These are phyloP conservation scores for Suillus tomentosus DNA, from an alignment of 768 basidiomycete genomes.

Conservation along the genomic window DNA sequence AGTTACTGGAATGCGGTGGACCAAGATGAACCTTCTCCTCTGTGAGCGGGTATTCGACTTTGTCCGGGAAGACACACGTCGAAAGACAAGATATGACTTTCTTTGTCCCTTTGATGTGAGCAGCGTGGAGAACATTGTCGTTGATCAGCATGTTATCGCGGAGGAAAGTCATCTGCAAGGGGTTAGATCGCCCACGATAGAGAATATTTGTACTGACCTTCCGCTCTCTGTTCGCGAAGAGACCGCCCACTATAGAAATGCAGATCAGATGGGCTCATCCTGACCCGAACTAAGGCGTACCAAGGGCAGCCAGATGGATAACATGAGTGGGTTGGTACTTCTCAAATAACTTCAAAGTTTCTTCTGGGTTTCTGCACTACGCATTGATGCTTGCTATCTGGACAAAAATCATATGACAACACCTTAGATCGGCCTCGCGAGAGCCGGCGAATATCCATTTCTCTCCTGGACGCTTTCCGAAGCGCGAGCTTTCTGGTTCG, in stretches of 20 bases:
- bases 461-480: conserved; percentile 75
- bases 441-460: conserved; percentile 84
- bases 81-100: conserved; percentile 96
- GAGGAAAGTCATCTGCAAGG: conserved; percentile 77
- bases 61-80: conserved; percentile 97
- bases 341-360: conserved; percentile 75
- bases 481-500: conserved; percentile 77
- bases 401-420: conserved; percentile 7
- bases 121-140: conserved; percentile 83
- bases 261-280: conserved; percentile 9
- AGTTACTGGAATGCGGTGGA: conserved; percentile 92
- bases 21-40: conserved; percentile 92
- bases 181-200: background rate
- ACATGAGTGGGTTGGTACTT: conserved; percentile 95
- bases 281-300: conserved; percentile 42
- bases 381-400: background rate
- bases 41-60: conserved; percentile 89
- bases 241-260: conserved; percentile 71
- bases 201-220: conserved; percentile 52
- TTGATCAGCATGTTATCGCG: conserved; percentile 96
- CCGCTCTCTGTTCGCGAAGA: conserved; percentile 95
- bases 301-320: conserved; percentile 93
- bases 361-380: conserved; percentile 58
- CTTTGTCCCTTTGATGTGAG: conserved; percentile 60
- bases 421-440: conserved; percentile 86